Conservation (phyloP, 1,284 basidiomycete species). For the Irpex sp. region DNA sequence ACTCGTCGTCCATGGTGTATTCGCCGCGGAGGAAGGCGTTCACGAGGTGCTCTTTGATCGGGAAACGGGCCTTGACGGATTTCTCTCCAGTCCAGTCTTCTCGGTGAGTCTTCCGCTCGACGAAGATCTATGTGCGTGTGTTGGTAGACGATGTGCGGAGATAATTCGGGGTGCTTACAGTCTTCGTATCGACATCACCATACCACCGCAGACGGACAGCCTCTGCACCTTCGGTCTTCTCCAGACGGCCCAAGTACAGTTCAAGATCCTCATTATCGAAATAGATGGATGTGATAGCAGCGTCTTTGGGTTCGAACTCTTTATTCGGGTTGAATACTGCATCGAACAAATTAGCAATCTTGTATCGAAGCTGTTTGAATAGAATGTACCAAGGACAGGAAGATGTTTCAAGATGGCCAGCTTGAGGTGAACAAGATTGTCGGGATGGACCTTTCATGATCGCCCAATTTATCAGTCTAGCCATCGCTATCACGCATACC, state of each 20-base stretch:
- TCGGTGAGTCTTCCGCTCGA: slow-evolving; percentile 97
- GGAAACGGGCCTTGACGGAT: slow-evolving; percentile 97
- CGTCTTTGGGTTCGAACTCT: slow-evolving; percentile 87
- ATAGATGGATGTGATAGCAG: slow-evolving; percentile 87
- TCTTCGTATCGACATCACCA: slow-evolving; percentile 85
- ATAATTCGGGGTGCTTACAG: slow-evolving; percentile 38
- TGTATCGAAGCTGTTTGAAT: too few species aligned
- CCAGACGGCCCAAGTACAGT: slow-evolving; percentile 94
- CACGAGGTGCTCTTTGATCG: slow-evolving; percentile 93
- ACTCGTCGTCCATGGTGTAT: slow-evolving; percentile 93
- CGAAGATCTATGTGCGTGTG: slow-evolving; percentile 70
- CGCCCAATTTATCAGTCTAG: not conserved
- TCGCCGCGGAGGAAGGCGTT: slow-evolving; percentile 90
- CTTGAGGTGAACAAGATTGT: slow-evolving; percentile 96
- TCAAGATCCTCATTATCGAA: slow-evolving; percentile 96
- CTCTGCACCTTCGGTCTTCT: slow-evolving; percentile 98
- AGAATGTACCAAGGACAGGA: slow-evolving; percentile 77
- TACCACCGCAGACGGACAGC: slow-evolving; percentile 97
- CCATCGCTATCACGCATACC: not conserved
- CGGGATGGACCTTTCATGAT: slow-evolving; percentile 73
- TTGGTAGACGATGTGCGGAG: too few species aligned
- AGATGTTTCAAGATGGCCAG: slow-evolving; percentile 91
- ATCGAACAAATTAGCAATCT: too few species aligned
- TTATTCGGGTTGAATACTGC: slow-evolving; percentile 95
- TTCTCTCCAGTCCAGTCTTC: slow-evolving; percentile 99